Evolutionary conservation across 2,329 filamentous ascomycete genomes (phyloP), one percentile per base, ranked within the genome.

Genomic region (Monilinia vaccinii-corymbosi): DNA sequence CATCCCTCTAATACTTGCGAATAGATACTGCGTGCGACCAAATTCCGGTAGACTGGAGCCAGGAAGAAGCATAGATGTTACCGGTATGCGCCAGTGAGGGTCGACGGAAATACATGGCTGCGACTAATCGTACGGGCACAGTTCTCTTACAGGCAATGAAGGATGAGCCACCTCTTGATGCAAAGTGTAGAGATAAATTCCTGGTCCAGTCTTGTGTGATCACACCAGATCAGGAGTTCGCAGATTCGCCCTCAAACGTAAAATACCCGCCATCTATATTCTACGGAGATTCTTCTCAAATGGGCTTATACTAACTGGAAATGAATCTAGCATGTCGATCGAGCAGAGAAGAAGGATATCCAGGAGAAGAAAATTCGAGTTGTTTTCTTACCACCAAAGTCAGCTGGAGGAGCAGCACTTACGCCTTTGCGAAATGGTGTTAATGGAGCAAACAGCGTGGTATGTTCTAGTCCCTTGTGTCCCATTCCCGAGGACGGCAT

Each of bases 141-240:
- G 94, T 99, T 61, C 86, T 97, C 42, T 85, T 99, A 46, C 94
- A 99, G 78, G 91, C 93, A 28, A 97, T 99, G 94, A 97, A 96
- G 80, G 85, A 91, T 71, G 92, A 97, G 71, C 93, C 93, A 60
- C 83, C 92, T 23, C 75, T 80, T 61, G 92, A 96, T 73, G 86
- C 88, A 64, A 92, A 91, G 75, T 99, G 94, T 79, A 88, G 90
- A 74, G 93, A 97, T 81, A 97, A 97, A 79, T 97, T 97, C 75
- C 83, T 97, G 58, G 93, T 97, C 40, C 93, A 97, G 76, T 95
- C 92, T 31, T 89, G 96, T 52, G 80, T 85, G 56, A 89, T 97
- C 66, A 87, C 87, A 25, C 80, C 85, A 64, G 89, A 96, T 71
- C 89, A 91, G 76, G 91, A 96, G 70, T 90, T 89, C 69, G 80